These are phyloP conservation scores for Crithidia mellificae DNA, from an alignment of 208 protist genomes.

Conservation along the genomic window DNA sequence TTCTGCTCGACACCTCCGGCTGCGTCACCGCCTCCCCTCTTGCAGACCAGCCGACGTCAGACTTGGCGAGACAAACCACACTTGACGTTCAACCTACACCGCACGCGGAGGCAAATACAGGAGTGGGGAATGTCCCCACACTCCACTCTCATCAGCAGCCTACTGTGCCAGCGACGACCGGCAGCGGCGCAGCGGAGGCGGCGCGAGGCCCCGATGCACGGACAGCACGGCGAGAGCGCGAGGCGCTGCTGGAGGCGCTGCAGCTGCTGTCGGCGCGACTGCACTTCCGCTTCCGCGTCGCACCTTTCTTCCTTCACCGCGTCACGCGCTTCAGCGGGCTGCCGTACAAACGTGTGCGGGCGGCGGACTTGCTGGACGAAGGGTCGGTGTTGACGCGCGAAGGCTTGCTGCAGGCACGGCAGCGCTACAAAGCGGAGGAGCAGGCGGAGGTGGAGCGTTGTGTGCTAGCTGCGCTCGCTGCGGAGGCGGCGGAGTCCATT, in stretches of 20 bases:
- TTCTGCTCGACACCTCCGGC: neutral
- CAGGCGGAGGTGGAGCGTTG: constrained; percentile 58
- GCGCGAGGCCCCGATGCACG: neutral
- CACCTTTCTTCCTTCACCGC: constrained; percentile 67
- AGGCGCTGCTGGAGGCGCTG: constrained; percentile 51
- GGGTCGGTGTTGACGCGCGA: constrained; percentile 39
- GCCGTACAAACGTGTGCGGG: constrained; percentile 56
- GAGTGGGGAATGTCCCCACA: too few species aligned
- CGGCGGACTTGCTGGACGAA: constrained; percentile 40
- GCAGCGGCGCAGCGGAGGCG: neutral
- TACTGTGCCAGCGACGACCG: too few species aligned
- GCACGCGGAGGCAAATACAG: too few species aligned
- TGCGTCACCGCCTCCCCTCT: neutral
- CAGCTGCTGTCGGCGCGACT: constrained; percentile 43
- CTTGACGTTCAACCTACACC: too few species aligned
- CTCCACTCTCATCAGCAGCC: too few species aligned
- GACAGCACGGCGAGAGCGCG: constrained; percentile 23
- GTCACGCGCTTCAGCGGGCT: constrained; percentile 65
- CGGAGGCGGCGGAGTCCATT: constrained; percentile 46
- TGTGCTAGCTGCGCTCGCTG: constrained; percentile 58
- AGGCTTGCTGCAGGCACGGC: constrained; percentile 43
- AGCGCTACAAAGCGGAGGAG: constrained; percentile 48
- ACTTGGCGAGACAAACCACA: too few species aligned
- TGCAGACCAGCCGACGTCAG: neutral
- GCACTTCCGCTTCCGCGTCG: constrained; percentile 60